Evolutionary conservation across 345 rosid genomes (phyloP).

Genomic region (Sonneratia caseolaris): DNA sequence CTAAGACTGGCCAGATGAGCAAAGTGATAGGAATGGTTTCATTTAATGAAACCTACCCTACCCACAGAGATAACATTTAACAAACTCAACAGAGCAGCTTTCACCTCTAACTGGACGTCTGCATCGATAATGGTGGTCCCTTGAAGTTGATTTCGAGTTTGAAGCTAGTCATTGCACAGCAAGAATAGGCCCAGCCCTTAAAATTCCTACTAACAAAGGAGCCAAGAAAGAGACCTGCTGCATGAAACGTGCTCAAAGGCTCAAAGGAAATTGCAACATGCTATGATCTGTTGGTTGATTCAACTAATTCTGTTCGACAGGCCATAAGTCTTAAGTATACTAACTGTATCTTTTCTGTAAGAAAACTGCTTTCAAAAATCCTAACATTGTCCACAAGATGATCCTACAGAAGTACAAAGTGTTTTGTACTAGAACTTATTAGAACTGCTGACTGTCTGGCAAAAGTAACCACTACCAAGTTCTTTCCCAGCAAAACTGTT

Average conservation of each 20-base stretch:
- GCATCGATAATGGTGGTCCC: too few species aligned
- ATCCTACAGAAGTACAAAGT: not conserved
- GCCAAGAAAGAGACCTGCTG: too few species aligned
- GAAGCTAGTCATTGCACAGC: too few species aligned
- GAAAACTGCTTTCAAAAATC: not conserved
- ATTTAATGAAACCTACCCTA: not conserved
- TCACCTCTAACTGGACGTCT: not conserved
- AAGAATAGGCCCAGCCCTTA: too few species aligned
- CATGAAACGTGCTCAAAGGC: too few species aligned
- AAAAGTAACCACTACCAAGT: not conserved
- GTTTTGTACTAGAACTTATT: not conserved
- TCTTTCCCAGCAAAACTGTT: not conserved
- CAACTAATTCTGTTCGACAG: not conserved
- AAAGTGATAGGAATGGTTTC: not conserved
- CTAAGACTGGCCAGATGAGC: not conserved
- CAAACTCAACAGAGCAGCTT: not conserved
- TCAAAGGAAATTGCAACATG: not conserved
- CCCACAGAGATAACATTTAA: not conserved
- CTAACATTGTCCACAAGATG: not conserved
- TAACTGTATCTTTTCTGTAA: not conserved
- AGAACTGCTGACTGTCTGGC: not conserved
- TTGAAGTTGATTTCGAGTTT: too few species aligned
- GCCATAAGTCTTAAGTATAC: not conserved
- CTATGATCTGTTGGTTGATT: not conserved
- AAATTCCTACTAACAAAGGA: too few species aligned